Evolutionary conservation across 1,284 basidiomycete species (phyloP).

Genomic region (Cerioporus squamosus): DNA sequence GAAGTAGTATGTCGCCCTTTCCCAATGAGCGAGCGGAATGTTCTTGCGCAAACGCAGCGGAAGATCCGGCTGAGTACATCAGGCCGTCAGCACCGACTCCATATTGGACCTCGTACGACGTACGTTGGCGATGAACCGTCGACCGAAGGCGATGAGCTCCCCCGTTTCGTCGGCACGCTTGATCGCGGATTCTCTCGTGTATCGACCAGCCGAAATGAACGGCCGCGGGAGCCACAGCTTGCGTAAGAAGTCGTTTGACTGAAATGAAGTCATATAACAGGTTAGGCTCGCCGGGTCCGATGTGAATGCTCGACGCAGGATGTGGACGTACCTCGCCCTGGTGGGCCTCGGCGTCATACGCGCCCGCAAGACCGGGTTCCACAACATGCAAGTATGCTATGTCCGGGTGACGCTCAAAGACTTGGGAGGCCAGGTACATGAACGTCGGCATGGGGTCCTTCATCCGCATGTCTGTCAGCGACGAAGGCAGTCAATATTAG

Average conservation of each 20-base stretch:
- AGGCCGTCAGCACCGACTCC: no score
- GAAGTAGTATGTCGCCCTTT: not conserved
- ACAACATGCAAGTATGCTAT: slow-evolving; percentile 61
- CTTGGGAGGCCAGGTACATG: slow-evolving; percentile 39
- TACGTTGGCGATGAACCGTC: slow-evolving; percentile 50
- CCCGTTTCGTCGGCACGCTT: slow-evolving; percentile 34
- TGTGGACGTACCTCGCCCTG: not conserved
- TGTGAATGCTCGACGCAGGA: no score
- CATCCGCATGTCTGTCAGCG: slow-evolving; percentile 42
- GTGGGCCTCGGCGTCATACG: slow-evolving; percentile 2
- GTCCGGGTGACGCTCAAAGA: slow-evolving; percentile 44
- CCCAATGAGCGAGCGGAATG: slow-evolving; percentile 3
- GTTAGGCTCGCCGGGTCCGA: not conserved
- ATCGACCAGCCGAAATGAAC: slow-evolving; percentile 42
- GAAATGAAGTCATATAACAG: no score
- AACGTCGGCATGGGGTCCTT: slow-evolving; percentile 51
- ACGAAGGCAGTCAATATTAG: not conserved
- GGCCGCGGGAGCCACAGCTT: slow-evolving; percentile 32
- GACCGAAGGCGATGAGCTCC: slow-evolving; percentile 49
- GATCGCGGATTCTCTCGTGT: slow-evolving; percentile 30
- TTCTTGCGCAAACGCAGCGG: slow-evolving; percentile 10
- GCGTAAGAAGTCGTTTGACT: slow-evolving; percentile 36
- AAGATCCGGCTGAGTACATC: slow-evolving; percentile 16
- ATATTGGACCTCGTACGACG: not conserved
- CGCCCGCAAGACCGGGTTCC: slow-evolving; percentile 34